Evolutionary conservation across 2,329 filamentous ascomycete species (phyloP).

Genomic region (Sclerotinia nivalis): DNA sequence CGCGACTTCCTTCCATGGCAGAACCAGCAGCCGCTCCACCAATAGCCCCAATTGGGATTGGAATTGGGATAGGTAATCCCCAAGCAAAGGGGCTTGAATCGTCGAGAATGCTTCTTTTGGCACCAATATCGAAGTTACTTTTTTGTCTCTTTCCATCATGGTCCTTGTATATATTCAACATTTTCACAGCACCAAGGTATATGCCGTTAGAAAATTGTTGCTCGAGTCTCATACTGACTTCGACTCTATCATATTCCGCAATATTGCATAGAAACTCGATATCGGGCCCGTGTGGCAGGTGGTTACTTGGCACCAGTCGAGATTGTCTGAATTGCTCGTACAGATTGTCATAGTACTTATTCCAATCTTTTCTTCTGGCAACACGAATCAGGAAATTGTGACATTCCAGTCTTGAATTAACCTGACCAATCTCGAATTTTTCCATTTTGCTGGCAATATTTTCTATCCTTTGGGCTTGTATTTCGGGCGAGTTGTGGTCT

Average conservation of each 20-base stretch:
- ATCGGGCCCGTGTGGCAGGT: not conserved
- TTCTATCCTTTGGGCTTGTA: not conserved
- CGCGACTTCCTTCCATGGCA: not conserved
- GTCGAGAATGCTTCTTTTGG: not conserved
- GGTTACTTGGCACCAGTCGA: not conserved
- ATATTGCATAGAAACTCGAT: not conserved
- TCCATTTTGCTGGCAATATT: not conserved
- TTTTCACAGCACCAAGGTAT: not conserved
- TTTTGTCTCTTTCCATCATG: not conserved
- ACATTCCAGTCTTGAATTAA: not conserved
- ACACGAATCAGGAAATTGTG: not conserved
- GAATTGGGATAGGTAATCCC: not conserved
- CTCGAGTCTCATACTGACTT: not conserved
- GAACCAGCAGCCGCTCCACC: not conserved
- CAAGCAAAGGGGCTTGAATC: not conserved
- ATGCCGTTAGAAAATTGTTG: not conserved
- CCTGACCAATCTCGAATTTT: not conserved
- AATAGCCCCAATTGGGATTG: not conserved
- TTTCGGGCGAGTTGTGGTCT: not conserved
- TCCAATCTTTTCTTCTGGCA: not conserved
- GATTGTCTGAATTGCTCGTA: not conserved
- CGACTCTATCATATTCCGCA: not conserved
- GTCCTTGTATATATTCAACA: not conserved
- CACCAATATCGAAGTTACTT: not conserved
- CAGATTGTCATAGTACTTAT: not conserved